These are phyloP conservation scores for Protea cynaroides DNA, from an alignment of 164 flowering plant genomes.

Conservation along the genomic window DNA sequence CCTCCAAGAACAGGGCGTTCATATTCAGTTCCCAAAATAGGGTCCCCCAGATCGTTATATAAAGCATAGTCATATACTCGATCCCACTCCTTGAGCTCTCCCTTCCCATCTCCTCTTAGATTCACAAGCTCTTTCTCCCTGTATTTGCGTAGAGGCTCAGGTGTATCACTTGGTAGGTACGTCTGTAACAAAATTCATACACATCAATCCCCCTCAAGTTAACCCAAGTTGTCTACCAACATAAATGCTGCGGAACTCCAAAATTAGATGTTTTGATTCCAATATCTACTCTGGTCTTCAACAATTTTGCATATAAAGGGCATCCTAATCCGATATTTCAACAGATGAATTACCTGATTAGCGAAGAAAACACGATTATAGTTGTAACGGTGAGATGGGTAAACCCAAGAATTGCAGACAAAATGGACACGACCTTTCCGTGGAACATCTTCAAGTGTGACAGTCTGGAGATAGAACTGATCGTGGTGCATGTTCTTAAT, in stretches of 20 bases:
- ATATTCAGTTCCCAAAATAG: slow-evolving; percentile 38
- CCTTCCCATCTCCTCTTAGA: slow-evolving; percentile 59
- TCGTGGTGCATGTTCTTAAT: slow-evolving; percentile 59
- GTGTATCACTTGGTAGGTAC: slow-evolving; percentile 64
- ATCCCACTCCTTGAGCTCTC: slow-evolving; percentile 72
- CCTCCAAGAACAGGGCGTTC: slow-evolving; percentile 76
- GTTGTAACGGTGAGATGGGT: slow-evolving; percentile 47
- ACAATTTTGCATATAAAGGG: too few species aligned
- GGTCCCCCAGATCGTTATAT: slow-evolving; percentile 75
- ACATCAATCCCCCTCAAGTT: background rate
- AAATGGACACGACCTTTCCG: slow-evolving; percentile 53
- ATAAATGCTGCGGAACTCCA: too few species aligned
- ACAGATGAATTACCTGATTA: slow-evolving; percentile 17
- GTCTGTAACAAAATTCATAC: slow-evolving; percentile 33
- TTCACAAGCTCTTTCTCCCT: slow-evolving; percentile 63
- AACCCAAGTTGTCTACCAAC: background rate
- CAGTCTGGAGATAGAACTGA: slow-evolving; percentile 59
- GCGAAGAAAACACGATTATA: slow-evolving; percentile 29
- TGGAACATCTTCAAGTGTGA: slow-evolving; percentile 62
- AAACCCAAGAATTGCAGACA: slow-evolving; percentile 86
- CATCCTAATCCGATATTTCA: too few species aligned
- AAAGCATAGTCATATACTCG: slow-evolving; percentile 81
- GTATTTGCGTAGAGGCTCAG: slow-evolving; percentile 42
- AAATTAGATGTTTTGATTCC: too few species aligned
- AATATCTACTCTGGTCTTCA: too few species aligned